Evolutionary conservation across 371 early-diverging fungal species (phyloP).

Genomic region (Funneliformis caledonium): DNA sequence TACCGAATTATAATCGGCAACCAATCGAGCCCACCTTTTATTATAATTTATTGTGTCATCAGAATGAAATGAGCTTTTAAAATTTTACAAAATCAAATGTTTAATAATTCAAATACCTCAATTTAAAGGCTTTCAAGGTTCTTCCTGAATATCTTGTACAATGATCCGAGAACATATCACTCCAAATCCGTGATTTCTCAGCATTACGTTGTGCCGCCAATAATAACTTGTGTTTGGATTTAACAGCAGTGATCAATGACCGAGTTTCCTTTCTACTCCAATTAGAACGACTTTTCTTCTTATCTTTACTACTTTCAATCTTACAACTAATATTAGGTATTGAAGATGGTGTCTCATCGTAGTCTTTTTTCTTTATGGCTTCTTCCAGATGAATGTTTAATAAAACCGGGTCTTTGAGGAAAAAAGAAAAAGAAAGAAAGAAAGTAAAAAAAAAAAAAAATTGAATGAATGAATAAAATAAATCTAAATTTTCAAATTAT

Average conservation of each 20-base stretch:
- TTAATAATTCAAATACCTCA: neutral
- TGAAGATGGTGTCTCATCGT: neutral
- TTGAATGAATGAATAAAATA: no score
- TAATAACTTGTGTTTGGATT: neutral
- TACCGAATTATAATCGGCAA: conserved; percentile 1
- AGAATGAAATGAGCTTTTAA: neutral
- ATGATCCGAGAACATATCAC: conserved; percentile 14
- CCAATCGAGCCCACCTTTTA: conserved; percentile 8
- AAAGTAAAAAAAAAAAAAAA: no score
- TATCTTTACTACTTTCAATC: neutral
- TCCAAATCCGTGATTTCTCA: neutral
- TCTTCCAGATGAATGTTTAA: neutral
- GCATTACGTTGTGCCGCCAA: neutral
- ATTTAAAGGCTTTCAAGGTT: conserved; percentile 15
- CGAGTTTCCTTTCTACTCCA: conserved; percentile 3
- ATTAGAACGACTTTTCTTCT: neutral
- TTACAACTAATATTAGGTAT: neutral
- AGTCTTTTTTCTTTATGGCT: neutral
- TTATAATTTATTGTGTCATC: neutral
- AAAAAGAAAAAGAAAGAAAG: no score
- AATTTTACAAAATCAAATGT: neutral
- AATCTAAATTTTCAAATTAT: no score
- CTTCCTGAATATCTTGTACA: conserved; percentile 4
- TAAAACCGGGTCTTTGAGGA: neutral
- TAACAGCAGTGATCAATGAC: neutral